These are phyloP conservation scores for Blastobotrys aristatus DNA, from an alignment of 1,139 yeast species.

Conservation along the genomic window DNA sequence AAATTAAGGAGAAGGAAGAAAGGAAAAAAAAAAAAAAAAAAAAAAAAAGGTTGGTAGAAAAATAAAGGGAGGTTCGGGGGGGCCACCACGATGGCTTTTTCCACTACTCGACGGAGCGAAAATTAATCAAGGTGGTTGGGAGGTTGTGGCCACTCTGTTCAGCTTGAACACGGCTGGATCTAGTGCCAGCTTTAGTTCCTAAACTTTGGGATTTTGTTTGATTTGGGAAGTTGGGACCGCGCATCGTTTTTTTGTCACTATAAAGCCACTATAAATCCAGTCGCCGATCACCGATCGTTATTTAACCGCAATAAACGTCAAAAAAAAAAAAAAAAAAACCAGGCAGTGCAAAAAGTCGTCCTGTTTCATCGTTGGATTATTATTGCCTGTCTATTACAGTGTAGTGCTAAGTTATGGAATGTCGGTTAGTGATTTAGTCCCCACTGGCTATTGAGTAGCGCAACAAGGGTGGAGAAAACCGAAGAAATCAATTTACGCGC, in stretches of 20 bases:
- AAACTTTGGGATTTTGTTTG: no score
- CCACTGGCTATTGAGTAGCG: neutral
- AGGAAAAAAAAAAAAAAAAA: no score
- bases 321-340: no score
- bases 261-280: no score
- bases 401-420: no score
- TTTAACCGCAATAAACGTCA: neutral
- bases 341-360: neutral
- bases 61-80: neutral
- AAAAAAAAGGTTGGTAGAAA: neutral
- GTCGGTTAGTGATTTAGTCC: slow-evolving; percentile 14
- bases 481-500: neutral
- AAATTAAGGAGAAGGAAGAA: no score
- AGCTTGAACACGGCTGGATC: neutral
- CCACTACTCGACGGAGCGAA: no score
- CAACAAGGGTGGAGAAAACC: slow-evolving; percentile 14
- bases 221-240: neutral
- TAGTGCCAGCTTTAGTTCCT: no score
- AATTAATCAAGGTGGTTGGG: neutral
- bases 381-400: no score
- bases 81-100: no score
- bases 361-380: no score
- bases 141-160: neutral
- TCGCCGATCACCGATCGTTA: neutral
- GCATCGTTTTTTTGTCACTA: neutral